Evolutionary conservation across 1,284 basidiomycete genomes (phyloP).

Genomic region (Naganishia albida): DNA sequence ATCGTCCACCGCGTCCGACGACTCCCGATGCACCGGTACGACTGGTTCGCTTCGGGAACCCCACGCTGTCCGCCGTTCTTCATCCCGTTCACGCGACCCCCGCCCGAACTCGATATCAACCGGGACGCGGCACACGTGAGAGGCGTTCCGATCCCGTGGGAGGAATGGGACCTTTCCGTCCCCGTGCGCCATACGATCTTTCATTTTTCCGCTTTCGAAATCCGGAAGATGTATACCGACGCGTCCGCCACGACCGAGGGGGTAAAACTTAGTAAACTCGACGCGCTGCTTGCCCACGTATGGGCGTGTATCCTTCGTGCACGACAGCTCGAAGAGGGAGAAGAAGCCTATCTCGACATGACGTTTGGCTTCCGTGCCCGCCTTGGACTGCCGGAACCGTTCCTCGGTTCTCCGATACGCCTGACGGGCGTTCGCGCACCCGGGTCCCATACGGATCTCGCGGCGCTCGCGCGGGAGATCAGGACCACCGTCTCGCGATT

Average conservation of each 20-base stretch:
- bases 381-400: slow-evolving; percentile 44
- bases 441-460: background rate
- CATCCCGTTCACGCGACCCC: slow-evolving; percentile 33
- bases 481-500: slow-evolving; percentile 47
- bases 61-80: slow-evolving; percentile 33
- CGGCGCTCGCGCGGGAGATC: slow-evolving; percentile 43
- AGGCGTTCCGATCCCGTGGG: slow-evolving; percentile 53
- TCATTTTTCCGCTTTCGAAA: slow-evolving; percentile 51
- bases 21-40: slow-evolving; percentile 54
- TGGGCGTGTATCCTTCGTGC: slow-evolving; percentile 55
- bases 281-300: slow-evolving; percentile 56
- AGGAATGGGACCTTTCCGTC: slow-evolving; percentile 50
- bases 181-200: slow-evolving; percentile 51
- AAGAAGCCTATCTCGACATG: slow-evolving; percentile 43
- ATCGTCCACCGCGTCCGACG: slow-evolving; percentile 42
- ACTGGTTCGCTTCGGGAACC: slow-evolving; percentile 44
- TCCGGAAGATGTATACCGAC: slow-evolving; percentile 50
- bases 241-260: slow-evolving; percentile 33
- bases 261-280: slow-evolving; percentile 49
- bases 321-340: slow-evolving; percentile 40
- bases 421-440: slow-evolving; percentile 13
- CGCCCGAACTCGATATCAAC: slow-evolving; percentile 36
- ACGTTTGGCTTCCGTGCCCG: slow-evolving; percentile 53
- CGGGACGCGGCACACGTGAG: slow-evolving; percentile 34
- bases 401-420: slow-evolving; percentile 54